A percentile compares a stretch with the other conserved stretches of the same genome.
Evolutionary conservation across 352 stramenopile species (phyloP).

Genomic region (Globisporangium splendens): DNA sequence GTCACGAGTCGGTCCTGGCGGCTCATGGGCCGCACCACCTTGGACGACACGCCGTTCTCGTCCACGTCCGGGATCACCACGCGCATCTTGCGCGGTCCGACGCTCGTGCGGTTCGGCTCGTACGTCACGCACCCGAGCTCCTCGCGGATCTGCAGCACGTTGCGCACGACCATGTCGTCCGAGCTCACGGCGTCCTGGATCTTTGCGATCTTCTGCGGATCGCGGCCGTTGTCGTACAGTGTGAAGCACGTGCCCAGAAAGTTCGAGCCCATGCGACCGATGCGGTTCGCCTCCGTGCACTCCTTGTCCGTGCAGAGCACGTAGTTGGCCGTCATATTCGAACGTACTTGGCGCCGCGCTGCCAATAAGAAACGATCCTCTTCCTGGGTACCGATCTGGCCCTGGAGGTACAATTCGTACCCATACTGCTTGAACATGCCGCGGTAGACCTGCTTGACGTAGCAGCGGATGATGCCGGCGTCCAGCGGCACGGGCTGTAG

Average conservation of each 20-base stretch:
- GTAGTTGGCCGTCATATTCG: constrained; percentile 88
- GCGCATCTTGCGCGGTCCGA: constrained; percentile 84
- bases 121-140: constrained; percentile 85
- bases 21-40: constrained; percentile 83
- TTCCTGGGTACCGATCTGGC: constrained; percentile 80
- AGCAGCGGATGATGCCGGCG: constrained; percentile 83
- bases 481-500: constrained; percentile 79
- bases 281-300: constrained; percentile 62
- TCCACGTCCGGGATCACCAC: constrained; percentile 81
- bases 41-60: constrained; percentile 71
- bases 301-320: constrained; percentile 83
- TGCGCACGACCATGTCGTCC: constrained; percentile 61
- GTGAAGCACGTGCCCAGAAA: constrained; percentile 87
- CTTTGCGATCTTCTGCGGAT: constrained; percentile 86
- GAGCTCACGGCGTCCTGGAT: constrained; percentile 80
- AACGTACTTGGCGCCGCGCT: constrained; percentile 78
- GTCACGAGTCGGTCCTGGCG: constrained; percentile 80
- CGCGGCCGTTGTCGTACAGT: constrained; percentile 84
- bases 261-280: constrained; percentile 88
- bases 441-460: constrained; percentile 85
- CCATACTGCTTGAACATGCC: constrained; percentile 87
- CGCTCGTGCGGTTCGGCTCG: constrained; percentile 83
- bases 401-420: constrained; percentile 83
- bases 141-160: constrained; percentile 85
- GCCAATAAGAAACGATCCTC: constrained; percentile 78